Percentiles rank a stretch among this genome's conserved stretches.
These are phyloP conservation scores for Dactylella cylindrospora DNA, from an alignment of 2,329 filamentous ascomycete genomes.

Conservation along the genomic window DNA sequence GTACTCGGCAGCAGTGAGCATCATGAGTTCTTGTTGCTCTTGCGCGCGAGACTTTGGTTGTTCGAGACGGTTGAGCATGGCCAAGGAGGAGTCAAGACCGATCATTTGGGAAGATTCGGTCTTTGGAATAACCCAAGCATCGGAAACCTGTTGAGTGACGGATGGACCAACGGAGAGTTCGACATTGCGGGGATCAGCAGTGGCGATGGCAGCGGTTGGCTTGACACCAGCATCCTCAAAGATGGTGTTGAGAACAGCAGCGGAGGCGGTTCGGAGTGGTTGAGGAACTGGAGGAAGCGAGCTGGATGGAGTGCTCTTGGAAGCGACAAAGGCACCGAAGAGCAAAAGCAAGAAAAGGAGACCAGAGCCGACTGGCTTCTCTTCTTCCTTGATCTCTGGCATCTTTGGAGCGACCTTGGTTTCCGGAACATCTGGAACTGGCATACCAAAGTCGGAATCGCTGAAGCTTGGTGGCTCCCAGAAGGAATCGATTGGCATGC, in stretches of 20 bases:
- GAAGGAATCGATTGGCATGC: conserved; percentile 73
- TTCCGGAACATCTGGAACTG: conserved; percentile 46
- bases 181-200: conserved; percentile 50
- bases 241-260: conserved; percentile 75
- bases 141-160: conserved; percentile 44
- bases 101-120: conserved; percentile 47
- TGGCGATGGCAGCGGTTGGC: conserved; percentile 45
- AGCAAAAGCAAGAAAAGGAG: conserved; percentile 73
- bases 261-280: conserved; percentile 75
- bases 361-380: conserved; percentile 72
- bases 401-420: conserved; percentile 57
- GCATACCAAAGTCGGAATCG: conserved; percentile 62
- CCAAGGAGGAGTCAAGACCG: conserved; percentile 51
- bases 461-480: conserved; percentile 78
- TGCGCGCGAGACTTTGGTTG: conserved; percentile 72
- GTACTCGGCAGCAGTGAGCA: conserved; percentile 82
- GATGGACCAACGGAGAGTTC: conserved; percentile 41
- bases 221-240: conserved; percentile 74
- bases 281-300: conserved; percentile 77
- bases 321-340: conserved; percentile 92
- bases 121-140: conserved; percentile 48
- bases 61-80: conserved; percentile 56
- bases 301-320: conserved; percentile 71
- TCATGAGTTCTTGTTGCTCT: conserved; percentile 83
- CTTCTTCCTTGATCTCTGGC: conserved; percentile 63